Evolutionary conservation across 129 eudicot species (phyloP).

Genomic region (Centrapalus pauciflorus): DNA sequence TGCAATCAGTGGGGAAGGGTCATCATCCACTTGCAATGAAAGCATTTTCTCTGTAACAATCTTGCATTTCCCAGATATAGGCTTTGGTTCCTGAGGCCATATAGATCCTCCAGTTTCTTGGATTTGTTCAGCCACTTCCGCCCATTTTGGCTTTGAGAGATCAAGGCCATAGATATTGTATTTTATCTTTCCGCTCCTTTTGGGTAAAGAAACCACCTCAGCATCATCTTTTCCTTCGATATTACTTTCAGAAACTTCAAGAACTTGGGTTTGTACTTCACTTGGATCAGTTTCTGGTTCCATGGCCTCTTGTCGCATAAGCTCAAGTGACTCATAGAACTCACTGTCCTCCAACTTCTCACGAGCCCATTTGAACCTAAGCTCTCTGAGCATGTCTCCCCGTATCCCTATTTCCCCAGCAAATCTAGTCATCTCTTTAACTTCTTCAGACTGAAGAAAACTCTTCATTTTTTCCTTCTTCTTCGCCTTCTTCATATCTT

Average conservation of each 20-base stretch:
- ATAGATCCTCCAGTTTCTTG: conserved; percentile 44
- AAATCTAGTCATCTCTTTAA: conserved; percentile 77
- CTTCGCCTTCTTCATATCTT: conserved; percentile 78
- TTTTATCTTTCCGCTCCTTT: conserved; percentile 81
- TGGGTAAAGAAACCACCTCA: conserved; percentile 51
- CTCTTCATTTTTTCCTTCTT: conserved; percentile 83
- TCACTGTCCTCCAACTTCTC: conserved; percentile 80
- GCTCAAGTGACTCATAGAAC: conserved; percentile 54
- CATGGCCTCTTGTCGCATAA: conserved; percentile 21
- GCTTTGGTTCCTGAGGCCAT: conserved; percentile 75
- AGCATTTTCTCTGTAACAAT: conserved; percentile 62
- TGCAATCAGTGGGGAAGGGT: conserved; percentile 49
- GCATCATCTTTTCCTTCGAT: conserved; percentile 21
- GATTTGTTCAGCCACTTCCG: conserved; percentile 67
- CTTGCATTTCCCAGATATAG: conserved; percentile 69
- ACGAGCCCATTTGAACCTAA: conserved; percentile 94
- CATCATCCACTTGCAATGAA: conserved; percentile 48
- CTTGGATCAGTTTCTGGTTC: conserved; percentile 8
- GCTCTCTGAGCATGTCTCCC: conserved; percentile 89
- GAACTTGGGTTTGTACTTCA: conserved; percentile 9
- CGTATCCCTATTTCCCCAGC: conserved; percentile 88
- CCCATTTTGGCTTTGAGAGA: conserved; percentile 75
- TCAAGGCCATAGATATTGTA: conserved; percentile 91
- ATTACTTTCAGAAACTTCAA: conserved; percentile 20
- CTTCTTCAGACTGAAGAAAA: conserved; percentile 69